These are phyloP conservation scores for Gaultheria prostrata DNA, from an alignment of 148 eudicot species.

Conservation along the genomic window DNA sequence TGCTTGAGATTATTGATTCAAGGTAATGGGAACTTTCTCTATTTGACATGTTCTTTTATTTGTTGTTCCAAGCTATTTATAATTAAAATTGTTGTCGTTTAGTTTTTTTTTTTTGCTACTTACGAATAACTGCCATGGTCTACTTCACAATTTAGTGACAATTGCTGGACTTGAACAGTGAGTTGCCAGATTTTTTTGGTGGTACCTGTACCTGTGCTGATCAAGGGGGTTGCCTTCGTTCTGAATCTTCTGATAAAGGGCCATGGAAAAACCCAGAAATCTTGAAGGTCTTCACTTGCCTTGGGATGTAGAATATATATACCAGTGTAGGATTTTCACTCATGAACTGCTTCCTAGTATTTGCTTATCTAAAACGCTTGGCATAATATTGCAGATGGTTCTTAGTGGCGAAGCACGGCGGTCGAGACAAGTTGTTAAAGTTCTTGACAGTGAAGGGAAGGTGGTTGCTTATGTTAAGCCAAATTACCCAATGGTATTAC, in stretches of 20 bases:
- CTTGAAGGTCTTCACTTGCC: slow-evolving; percentile 50
- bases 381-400: slow-evolving; percentile 39
- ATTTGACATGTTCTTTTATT: slow-evolving; percentile 1
- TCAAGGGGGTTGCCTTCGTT: slow-evolving; percentile 78
- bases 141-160: not conserved
- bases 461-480: slow-evolving; percentile 44
- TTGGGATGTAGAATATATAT: not conserved
- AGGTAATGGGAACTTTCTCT: slow-evolving; percentile 48
- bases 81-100: not conserved
- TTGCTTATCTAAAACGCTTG: slow-evolving; percentile 2
- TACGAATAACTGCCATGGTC: not conserved
- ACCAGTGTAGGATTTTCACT: not conserved
- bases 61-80: not conserved
- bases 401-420: slow-evolving; percentile 51
- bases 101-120: not conserved
- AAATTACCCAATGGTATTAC: slow-evolving; percentile 56
- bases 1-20: slow-evolving; percentile 85
- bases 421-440: slow-evolving; percentile 57
- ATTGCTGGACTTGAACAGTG: slow-evolving; percentile 42
- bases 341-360: not conserved
- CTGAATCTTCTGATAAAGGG: slow-evolving; percentile 95
- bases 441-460: slow-evolving; percentile 37
- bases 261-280: slow-evolving; percentile 92
- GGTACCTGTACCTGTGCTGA: slow-evolving; percentile 85
- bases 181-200: slow-evolving; percentile 91